These are phyloP conservation scores for Petunia axillaris DNA, from an alignment of 257 asterid species.

Conservation along the genomic window DNA sequence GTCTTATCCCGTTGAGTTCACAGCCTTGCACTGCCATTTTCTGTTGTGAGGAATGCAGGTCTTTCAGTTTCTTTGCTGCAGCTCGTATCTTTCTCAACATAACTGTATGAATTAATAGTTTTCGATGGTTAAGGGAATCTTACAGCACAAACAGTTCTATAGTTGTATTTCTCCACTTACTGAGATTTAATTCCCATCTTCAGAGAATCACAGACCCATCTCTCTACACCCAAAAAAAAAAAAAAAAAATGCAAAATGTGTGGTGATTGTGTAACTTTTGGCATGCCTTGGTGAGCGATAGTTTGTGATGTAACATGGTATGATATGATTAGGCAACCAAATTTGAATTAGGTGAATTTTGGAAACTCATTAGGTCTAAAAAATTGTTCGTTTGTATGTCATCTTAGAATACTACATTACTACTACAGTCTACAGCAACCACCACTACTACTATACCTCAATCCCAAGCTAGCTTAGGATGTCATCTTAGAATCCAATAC, in stretches of 20 bases:
- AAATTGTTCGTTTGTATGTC: neutral
- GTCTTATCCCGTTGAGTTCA: neutral
- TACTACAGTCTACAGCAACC: neutral
- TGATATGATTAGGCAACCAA: no score
- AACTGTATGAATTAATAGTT: no score
- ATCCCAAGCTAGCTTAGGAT: neutral
- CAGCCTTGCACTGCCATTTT: neutral
- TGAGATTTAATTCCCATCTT: neutral
- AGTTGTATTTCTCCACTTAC: neutral
- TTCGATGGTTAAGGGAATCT: no score
- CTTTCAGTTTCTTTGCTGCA: neutral
- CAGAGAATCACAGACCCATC: neutral
- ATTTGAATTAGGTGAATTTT: neutral
- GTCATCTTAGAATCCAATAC: neutral
- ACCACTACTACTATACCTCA: neutral
- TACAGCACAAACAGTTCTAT: neutral
- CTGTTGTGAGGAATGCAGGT: neutral
- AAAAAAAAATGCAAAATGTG: neutral
- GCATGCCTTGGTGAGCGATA: neutral
- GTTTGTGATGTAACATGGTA: conserved; percentile 7
- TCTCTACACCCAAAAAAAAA: neutral
- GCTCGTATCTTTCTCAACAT: no score
- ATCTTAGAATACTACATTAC: neutral
- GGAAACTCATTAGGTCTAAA: conserved; percentile 6
- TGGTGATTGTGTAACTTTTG: neutral